phyloP scores from a whole-genome alignment of 345 rosid species.

The Sonneratia alba region DNA sequence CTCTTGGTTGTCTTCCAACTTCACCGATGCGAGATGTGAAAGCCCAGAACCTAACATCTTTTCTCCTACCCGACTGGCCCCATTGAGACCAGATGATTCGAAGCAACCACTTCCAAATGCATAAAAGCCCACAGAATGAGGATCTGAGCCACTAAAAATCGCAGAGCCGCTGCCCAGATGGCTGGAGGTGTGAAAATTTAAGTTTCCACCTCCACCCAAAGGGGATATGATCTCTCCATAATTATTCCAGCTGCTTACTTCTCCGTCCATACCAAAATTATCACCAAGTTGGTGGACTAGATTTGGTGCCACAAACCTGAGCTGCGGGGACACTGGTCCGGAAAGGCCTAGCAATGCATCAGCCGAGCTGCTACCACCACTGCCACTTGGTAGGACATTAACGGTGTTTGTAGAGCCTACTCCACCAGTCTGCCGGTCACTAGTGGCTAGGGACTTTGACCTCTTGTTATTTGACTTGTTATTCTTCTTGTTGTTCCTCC shows the following conservation, averaged over 20 bases:
- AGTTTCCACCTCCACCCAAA: slow-evolving; percentile 7
- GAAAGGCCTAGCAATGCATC: neutral
- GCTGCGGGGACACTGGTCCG: neutral
- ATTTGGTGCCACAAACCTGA: slow-evolving; percentile 14
- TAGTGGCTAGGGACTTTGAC: slow-evolving; percentile 32
- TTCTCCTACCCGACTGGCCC: neutral
- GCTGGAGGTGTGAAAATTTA: slow-evolving; percentile 27
- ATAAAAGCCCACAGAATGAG: neutral
- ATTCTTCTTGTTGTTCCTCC: slow-evolving; percentile 60
- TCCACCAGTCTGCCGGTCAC: slow-evolving; percentile 13
- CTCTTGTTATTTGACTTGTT: slow-evolving; percentile 35
- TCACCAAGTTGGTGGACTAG: slow-evolving; percentile 23
- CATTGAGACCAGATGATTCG: slow-evolving; percentile 15
- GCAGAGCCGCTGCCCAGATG: slow-evolving; percentile 13
- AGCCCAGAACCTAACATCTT: slow-evolving; percentile 9
- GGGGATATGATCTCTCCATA: slow-evolving; percentile 20
- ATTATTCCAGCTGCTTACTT: slow-evolving; percentile 27
- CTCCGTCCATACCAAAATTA: slow-evolving; percentile 19
- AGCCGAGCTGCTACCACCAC: neutral
- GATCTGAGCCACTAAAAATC: neutral
- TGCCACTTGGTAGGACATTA: neutral
- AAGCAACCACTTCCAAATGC: neutral
- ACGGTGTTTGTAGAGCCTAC: slow-evolving; percentile 1
- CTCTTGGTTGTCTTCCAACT: slow-evolving; percentile 40
- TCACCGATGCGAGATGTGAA: slow-evolving; percentile 37